Percentiles rank a stretch among this genome's conserved stretches.
These are phyloP conservation scores for Phytophthora tentaculata DNA, from an alignment of 352 stramenopile genomes.

Conservation along the genomic window DNA sequence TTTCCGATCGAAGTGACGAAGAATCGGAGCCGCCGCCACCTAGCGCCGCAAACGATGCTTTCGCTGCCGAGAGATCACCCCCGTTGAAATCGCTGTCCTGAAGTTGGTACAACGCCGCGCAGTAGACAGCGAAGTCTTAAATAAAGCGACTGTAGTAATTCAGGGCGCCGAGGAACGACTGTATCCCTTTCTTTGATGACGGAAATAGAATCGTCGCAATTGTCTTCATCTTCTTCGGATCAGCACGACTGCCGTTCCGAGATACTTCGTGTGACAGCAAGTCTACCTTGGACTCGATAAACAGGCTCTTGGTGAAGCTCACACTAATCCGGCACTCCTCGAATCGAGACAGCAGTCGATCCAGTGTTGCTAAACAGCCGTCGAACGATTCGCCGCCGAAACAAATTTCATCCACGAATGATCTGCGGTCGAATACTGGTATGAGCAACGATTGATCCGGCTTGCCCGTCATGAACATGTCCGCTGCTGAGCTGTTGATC, in stretches of 20 bases:
- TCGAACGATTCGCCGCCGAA: neutral
- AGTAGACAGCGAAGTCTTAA: neutral
- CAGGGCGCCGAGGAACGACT: neutral
- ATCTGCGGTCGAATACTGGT: neutral
- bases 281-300: neutral
- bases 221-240: neutral
- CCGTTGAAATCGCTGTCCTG: constrained; percentile 9
- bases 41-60: too few relatives aligned
- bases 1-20: constrained; percentile 7
- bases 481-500: neutral
- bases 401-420: neutral
- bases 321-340: neutral
- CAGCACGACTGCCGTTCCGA: neutral
- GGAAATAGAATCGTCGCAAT: neutral
- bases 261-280: neutral
- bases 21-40: too few relatives aligned
- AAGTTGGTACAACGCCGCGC: constrained; percentile 19
- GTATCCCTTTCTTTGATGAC: neutral
- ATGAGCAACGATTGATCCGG: neutral
- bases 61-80: too few relatives aligned
- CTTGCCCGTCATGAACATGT: neutral
- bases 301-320: neutral
- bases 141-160: neutral
- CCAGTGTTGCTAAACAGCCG: neutral
- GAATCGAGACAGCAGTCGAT: neutral